Percentiles rank a stretch among this genome's conserved stretches.
Evolutionary conservation across 352 stramenopile species (phyloP).

Genomic region (Phytophthora melonis): DNA sequence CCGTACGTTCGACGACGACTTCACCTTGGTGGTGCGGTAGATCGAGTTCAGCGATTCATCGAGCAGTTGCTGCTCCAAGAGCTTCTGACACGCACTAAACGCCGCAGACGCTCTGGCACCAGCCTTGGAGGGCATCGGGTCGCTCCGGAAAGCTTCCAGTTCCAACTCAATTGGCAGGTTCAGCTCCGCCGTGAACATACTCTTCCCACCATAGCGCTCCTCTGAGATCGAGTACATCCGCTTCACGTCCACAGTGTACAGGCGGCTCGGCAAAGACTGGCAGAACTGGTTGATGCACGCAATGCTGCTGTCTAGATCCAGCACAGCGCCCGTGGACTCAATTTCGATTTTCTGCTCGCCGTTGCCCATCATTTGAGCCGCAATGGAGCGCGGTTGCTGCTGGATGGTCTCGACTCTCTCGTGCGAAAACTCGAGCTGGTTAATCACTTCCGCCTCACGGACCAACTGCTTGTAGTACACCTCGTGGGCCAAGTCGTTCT

Average conservation of each 20-base stretch:
- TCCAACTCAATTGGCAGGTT: conserved; percentile 65
- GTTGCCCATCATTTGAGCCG: conserved; percentile 49
- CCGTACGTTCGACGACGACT: conserved; percentile 45
- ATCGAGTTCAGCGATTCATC: conserved; percentile 81
- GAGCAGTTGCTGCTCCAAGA: conserved; percentile 60
- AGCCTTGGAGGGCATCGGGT: conserved; percentile 63
- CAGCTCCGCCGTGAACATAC: conserved; percentile 63
- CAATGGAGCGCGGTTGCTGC: conserved; percentile 63
- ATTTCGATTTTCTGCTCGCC: conserved; percentile 52
- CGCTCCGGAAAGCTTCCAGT: conserved; percentile 53
- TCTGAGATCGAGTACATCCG: conserved; percentile 61
- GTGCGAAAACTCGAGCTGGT: conserved; percentile 65
- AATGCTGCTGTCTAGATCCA: conserved; percentile 84
- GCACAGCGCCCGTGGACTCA: conserved; percentile 62
- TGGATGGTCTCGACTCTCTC: conserved; percentile 73
- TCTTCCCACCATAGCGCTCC: conserved; percentile 35
- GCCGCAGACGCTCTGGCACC: conserved; percentile 65
- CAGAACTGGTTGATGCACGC: conserved; percentile 82
- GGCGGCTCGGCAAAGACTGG: conserved; percentile 64
- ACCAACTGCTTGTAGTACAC: conserved; percentile 61
- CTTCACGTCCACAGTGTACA: conserved; percentile 69
- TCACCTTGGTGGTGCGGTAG: conserved; percentile 69
- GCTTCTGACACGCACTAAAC: conserved; percentile 64
- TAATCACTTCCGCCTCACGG: conserved; percentile 59
- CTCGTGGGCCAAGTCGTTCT: conserved; percentile 53